phyloP scores from a whole-genome alignment of 305 asterid species.

The Fraxinus paxiana region DNA sequence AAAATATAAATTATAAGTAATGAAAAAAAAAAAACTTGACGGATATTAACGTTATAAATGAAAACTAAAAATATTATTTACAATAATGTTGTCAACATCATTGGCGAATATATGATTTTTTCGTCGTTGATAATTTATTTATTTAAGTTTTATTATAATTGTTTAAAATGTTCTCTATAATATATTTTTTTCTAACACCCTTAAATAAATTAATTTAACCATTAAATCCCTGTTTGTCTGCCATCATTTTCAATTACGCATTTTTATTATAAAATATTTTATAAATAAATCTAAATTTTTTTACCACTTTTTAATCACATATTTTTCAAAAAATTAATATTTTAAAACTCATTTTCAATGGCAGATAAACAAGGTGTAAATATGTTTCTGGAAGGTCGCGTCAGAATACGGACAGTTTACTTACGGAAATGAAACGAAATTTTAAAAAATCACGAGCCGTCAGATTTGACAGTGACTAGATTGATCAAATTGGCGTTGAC shows the following conservation, averaged over 20 bases:
- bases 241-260: neutral
- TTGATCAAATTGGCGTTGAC: conserved; percentile 2
- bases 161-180: neutral
- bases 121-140: neutral
- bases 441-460: neutral
- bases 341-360: neutral
- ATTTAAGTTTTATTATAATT: neutral
- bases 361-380: neutral
- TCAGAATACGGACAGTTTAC: neutral
- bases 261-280: too few relatives aligned
- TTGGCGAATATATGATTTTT: neutral
- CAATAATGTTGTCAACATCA: neutral
- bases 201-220: too few relatives aligned
- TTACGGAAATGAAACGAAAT: neutral
- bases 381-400: neutral
- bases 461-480: conserved; percentile 19
- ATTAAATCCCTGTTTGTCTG: neutral
- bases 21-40: neutral
- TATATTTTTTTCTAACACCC: neutral
- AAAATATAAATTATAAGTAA: neutral
- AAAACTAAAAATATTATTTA: too few relatives aligned
- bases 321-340: too few relatives aligned
- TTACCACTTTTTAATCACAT: too few relatives aligned
- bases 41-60: too few relatives aligned
- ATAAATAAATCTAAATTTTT: too few relatives aligned